Conservation (phyloP, 371 early-diverging fungal species). For the Syncephalastrum sp. region DNA sequence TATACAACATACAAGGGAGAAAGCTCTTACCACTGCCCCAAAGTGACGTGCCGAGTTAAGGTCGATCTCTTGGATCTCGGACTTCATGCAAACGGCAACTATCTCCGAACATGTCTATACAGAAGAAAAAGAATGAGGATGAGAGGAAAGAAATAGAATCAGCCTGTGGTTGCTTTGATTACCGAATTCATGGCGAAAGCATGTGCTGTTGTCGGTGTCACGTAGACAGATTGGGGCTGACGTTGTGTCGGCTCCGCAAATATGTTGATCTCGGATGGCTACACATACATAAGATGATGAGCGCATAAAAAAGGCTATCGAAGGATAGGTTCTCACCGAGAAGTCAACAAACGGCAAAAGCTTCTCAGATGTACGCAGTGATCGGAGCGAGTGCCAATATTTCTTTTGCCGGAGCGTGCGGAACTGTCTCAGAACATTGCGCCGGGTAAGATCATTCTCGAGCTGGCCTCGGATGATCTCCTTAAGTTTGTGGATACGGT, state of each 20-base stretch:
- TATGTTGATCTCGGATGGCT: constrained; percentile 30
- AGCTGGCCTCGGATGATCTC: constrained; percentile 15
- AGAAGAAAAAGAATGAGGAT: background rate
- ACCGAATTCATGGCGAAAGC: constrained; percentile 40
- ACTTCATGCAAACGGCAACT: constrained; percentile 52
- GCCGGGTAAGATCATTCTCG: constrained; percentile 24
- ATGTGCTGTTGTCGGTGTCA: constrained; percentile 35
- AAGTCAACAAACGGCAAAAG: constrained; percentile 47
- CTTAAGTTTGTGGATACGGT: constrained; percentile 30
- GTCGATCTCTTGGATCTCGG: constrained; percentile 61
- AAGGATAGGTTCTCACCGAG: constrained; percentile 21
- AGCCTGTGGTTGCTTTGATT: constrained; percentile 11
- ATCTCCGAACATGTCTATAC: constrained; percentile 27
- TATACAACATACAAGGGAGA: background rate
- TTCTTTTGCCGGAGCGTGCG: constrained; percentile 50
- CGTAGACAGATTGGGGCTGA: constrained; percentile 29
- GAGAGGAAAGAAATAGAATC: background rate
- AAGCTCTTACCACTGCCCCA: constrained; percentile 8
- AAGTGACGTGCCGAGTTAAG: constrained; percentile 21
- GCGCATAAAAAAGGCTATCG: background rate
- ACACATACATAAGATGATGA: background rate
- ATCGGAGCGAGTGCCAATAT: constrained; percentile 56
- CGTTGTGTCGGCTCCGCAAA: constrained; percentile 24
- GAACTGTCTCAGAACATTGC: constrained; percentile 36
- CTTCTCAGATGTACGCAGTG: constrained; percentile 42